Evolutionary conservation across 1,139 yeast species (phyloP).

Genomic region (Sugiyamaella japonica): DNA sequence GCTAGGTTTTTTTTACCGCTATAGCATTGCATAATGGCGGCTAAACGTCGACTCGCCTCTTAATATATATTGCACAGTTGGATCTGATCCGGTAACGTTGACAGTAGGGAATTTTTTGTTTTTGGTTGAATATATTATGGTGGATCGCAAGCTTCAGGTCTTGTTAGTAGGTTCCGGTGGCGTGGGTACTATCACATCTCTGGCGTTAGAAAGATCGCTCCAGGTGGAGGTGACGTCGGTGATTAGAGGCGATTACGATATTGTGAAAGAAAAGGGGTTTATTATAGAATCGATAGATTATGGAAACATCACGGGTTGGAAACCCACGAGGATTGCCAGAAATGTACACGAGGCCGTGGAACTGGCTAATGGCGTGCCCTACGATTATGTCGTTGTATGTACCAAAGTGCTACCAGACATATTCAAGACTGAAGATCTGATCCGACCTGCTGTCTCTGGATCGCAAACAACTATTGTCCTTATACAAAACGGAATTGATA

Average conservation of each 20-base stretch:
- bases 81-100: no score
- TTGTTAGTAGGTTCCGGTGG: slow-evolving; percentile 72
- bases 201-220: slow-evolving; percentile 52
- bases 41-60: background rate
- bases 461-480: slow-evolving; percentile 57
- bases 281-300: slow-evolving; percentile 60
- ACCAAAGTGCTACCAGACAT: slow-evolving; percentile 77
- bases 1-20: background rate
- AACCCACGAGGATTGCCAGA: slow-evolving; percentile 45
- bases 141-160: slow-evolving; percentile 2
- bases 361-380: slow-evolving; percentile 46
- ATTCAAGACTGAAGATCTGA: slow-evolving; percentile 56
- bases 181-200: slow-evolving; percentile 70
- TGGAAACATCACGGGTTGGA: slow-evolving; percentile 55
- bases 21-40: background rate
- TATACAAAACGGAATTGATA: slow-evolving; percentile 74
- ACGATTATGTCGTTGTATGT: slow-evolving; percentile 65
- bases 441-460: slow-evolving; percentile 54
- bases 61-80: no score
- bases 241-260: slow-evolving; percentile 63
- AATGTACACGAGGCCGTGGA: slow-evolving; percentile 49
- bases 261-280: slow-evolving; percentile 54
- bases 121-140: background rate
- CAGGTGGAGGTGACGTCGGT: slow-evolving; percentile 59
- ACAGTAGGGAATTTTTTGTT: background rate